phyloP scores from a whole-genome alignment of 306 rosid species.

The Trifolium dubium region DNA sequence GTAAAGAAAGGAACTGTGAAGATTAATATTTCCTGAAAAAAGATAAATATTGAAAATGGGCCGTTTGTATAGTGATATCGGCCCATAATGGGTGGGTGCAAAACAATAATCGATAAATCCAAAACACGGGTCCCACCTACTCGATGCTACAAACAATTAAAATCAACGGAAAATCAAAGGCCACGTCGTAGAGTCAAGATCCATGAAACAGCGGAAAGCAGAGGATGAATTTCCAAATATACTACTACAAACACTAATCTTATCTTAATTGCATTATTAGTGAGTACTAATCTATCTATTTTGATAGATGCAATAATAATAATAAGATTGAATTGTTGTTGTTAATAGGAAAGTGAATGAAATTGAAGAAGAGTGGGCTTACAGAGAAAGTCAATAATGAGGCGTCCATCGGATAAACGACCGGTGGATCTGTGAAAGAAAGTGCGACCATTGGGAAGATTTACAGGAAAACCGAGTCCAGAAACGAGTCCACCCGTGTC shows the following conservation, averaged over 20 bases:
- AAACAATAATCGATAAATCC: background rate
- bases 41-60: no score
- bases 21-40: no score
- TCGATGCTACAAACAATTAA: background rate
- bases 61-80: no score
- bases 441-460: constrained; percentile 80
- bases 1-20: no score
- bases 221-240: no score
- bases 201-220: no score
- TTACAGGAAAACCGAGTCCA: constrained; percentile 83
- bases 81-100: no score
- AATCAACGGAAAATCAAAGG: background rate
- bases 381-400: constrained; percentile 81
- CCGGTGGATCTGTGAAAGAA: constrained; percentile 85
- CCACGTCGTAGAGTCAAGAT: background rate
- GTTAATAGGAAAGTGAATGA: background rate
- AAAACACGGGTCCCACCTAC: background rate
- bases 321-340: background rate
- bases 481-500: constrained; percentile 94
- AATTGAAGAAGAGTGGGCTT: constrained; percentile 19
- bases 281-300: no score
- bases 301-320: no score
- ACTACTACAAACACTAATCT: no score
- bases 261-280: no score
- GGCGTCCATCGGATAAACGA: constrained; percentile 88